Base-by-base conservation (phyloP, 208 protist species). In the Crithidia bombi region DNA sequence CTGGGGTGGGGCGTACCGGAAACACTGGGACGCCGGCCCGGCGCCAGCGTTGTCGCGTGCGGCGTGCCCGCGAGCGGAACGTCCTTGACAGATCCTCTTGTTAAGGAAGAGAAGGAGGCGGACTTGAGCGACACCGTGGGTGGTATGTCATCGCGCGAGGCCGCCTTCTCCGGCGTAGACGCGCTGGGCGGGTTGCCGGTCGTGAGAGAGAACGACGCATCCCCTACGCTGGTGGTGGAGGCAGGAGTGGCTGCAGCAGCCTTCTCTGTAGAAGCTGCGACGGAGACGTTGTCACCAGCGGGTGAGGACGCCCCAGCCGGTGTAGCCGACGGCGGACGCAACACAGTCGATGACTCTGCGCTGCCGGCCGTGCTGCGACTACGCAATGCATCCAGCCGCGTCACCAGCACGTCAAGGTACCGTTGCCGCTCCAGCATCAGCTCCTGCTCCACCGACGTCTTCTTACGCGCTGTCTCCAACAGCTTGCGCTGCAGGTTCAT, bases 401-500 rank as follows among this genome's bases (percentile, higher is more conserved):
- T 77, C 47, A 67, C 44, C 19, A 89, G 79, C 32, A 92, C 57
- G 7, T 85, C 79, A 15, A 96, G 69, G 65, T 93, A 93, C 25
- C 65, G 75, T 44, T 89, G 83, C 65, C 86, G 82, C 63, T 96
- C 88, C 51, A 78, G 44, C 57, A 87, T 75, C n/a, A 96, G 65
- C 47, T 90, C 75, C 71, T 75, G 81, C 78, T 93, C 88, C 55
- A 92, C 67, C 19, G 79, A 73, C 30, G 57, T 75, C 75, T 92
- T 93, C 47, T 85, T 79, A 0, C 75, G 65, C 15, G 79, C 76
- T 32, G 86, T 83, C 21, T 90, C 78, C 21, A 93, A 43, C 28
- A 96, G 70, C 66, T 93, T 89, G 35, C 77, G 75, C 58, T 96
- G 87, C 50, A 93, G 75, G 30, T 88, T 62, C 41, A 83, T 72